A percentile compares a stretch with the other conserved stretches of the same genome.
phyloP scores from a whole-genome alignment of 768 basidiomycete genomes.

The Tylopilus subfusipes region DNA sequence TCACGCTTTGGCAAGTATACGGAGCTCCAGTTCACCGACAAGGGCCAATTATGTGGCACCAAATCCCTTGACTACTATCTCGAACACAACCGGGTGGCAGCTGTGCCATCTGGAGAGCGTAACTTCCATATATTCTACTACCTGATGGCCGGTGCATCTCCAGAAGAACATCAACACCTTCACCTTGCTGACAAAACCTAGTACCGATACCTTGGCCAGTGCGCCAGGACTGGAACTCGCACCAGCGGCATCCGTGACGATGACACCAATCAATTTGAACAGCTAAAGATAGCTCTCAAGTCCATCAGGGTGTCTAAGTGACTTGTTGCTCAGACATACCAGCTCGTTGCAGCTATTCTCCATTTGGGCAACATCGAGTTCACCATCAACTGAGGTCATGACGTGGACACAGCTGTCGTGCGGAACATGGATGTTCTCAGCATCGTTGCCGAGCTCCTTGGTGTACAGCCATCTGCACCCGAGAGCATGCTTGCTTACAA shows the following conservation, averaged over 20 bases:
- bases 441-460: slow-evolving; percentile 88
- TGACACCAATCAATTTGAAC: slow-evolving; percentile 86
- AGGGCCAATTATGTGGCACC: slow-evolving; percentile 81
- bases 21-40: slow-evolving; percentile 93
- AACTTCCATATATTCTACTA: slow-evolving; percentile 99
- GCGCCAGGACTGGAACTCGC: slow-evolving; percentile 43
- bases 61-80: slow-evolving; percentile 98
- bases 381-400: slow-evolving; percentile 71
- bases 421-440: slow-evolving; percentile 79
- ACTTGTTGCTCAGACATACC: slow-evolving; percentile 93
- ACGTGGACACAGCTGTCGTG: slow-evolving; percentile 92
- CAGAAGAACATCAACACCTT: slow-evolving; percentile 86
- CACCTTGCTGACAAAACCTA: slow-evolving; percentile 75
- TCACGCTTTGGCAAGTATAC: slow-evolving; percentile 98
- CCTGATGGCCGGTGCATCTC: slow-evolving; percentile 83
- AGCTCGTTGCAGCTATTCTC: slow-evolving; percentile 91
- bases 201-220: slow-evolving; percentile 85
- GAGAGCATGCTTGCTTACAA: slow-evolving; percentile 85
- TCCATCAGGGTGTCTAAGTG: slow-evolving; percentile 90
- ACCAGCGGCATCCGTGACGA: slow-evolving; percentile 59
- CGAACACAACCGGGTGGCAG: slow-evolving; percentile 85
- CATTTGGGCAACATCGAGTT: slow-evolving; percentile 97
- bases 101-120: slow-evolving; percentile 84
- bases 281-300: slow-evolving; percentile 93
- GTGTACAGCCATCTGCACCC: slow-evolving; percentile 66